These are phyloP conservation scores for Colletotrichum orchidophilum DNA, from an alignment of 2,329 filamentous ascomycete species.

Conservation along the genomic window DNA sequence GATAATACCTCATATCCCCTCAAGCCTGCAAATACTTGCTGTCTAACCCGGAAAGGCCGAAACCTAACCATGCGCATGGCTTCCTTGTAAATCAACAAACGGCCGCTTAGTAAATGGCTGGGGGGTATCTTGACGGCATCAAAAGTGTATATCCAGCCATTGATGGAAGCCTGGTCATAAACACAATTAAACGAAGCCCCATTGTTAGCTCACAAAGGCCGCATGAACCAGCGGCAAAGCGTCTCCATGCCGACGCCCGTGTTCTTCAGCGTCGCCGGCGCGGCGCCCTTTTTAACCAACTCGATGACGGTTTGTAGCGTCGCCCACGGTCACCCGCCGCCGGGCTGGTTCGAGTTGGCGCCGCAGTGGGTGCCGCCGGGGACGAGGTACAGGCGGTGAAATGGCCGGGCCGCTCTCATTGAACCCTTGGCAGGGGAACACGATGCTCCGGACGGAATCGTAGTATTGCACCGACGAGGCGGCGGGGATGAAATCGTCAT, in stretches of 20 bases:
- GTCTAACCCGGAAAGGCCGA: no score
- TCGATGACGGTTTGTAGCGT: conserved; percentile 58
- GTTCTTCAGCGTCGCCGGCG: conserved; percentile 54
- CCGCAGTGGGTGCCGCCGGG: conserved; percentile 62
- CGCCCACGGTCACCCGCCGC: conserved; percentile 36
- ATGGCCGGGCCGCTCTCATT: conserved; percentile 40
- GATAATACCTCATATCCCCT: neutral
- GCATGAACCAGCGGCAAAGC: conserved; percentile 53
- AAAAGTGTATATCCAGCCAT: conserved; percentile 25
- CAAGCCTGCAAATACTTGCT: neutral
- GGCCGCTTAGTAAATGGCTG: conserved; percentile 13
- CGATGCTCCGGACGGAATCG: conserved; percentile 55
- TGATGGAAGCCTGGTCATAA: conserved; percentile 18
- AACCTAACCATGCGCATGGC: neutral
- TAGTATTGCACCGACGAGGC: conserved; percentile 45
- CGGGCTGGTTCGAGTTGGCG: conserved; percentile 55
- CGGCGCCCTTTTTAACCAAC: conserved; percentile 61
- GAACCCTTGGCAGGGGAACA: conserved; percentile 53
- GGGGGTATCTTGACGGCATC: conserved; percentile 31
- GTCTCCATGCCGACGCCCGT: conserved; percentile 46
- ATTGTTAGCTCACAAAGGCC: conserved; percentile 48
- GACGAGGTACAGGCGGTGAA: conserved; percentile 51
- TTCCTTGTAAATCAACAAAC: neutral
- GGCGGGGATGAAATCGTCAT: conserved; percentile 48
- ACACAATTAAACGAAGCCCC: conserved; percentile 12